Percentiles rank a stretch among this genome's conserved stretches.
phyloP scores from a whole-genome alignment of 2,329 filamentous ascomycete species.

The Periconia macrospinosa region DNA sequence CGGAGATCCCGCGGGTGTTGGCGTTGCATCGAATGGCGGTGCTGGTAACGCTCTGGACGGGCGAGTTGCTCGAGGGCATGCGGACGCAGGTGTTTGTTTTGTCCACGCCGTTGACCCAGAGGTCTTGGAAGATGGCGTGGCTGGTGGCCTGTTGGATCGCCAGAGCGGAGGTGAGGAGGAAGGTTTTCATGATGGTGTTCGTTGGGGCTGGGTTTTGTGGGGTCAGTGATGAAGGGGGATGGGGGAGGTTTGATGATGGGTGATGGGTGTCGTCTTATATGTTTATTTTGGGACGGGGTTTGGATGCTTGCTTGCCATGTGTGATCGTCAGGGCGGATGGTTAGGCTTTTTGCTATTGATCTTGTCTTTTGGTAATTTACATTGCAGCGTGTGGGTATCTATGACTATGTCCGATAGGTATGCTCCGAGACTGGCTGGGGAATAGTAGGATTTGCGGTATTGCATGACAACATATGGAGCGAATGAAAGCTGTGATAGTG shows the following conservation, averaged over 20 bases:
- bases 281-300: background rate
- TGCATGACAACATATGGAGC: background rate
- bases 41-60: constrained; percentile 55
- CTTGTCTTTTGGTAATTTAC: background rate
- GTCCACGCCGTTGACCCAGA: constrained; percentile 50
- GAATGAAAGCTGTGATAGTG: background rate
- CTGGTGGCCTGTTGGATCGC: constrained; percentile 28
- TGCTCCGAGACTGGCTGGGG: background rate
- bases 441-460: constrained; percentile 5
- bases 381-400: background rate
- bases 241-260: background rate
- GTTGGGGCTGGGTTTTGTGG: background rate
- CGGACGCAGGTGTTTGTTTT: constrained; percentile 26
- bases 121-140: constrained; percentile 53
- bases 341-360: constrained; percentile 4
- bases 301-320: background rate
- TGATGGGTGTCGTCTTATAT: background rate
- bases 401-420: background rate
- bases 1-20: constrained; percentile 17
- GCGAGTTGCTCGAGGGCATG: constrained; percentile 26
- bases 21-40: constrained; percentile 53
- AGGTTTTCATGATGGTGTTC: constrained; percentile 15
- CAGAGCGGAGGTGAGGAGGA: constrained; percentile 14
- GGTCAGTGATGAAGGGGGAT: background rate
- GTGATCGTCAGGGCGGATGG: background rate